A percentile compares a stretch with the other conserved stretches of the same genome.
Conservation (phyloP, 73 alveolate species). For the Symbiodinium natans region DNA sequence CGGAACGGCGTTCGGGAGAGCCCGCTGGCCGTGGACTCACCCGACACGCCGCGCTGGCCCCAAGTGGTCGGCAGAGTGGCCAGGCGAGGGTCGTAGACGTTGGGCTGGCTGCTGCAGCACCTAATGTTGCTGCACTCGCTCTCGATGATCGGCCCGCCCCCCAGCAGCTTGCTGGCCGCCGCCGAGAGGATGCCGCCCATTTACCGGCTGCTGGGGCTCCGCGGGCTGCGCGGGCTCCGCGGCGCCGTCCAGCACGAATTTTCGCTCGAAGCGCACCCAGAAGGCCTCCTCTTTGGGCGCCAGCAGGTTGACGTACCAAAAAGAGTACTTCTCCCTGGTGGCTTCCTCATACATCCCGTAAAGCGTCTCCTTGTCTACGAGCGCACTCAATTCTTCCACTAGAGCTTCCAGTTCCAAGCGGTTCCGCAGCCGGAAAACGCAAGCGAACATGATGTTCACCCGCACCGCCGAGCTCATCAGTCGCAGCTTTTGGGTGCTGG, state of each 20-base stretch:
- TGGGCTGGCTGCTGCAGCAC: not conserved
- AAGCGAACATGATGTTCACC: not conserved
- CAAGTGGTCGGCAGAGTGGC: not conserved
- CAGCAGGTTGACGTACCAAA: not conserved
- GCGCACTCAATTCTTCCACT: not conserved
- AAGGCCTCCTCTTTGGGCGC: not conserved
- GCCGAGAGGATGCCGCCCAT: not conserved
- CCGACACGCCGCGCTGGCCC: no score
- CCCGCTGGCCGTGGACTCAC: not conserved
- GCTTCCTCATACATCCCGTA: not conserved
- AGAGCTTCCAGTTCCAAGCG: not conserved
- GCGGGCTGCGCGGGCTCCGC: not conserved
- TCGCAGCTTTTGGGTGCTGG: not conserved
- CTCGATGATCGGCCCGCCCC: constrained; percentile 4
- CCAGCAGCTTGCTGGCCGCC: not conserved
- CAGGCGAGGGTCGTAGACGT: not conserved
- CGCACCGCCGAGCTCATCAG: not conserved
- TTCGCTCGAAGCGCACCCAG: not conserved
- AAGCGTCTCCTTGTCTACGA: not conserved
- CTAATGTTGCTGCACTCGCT: not conserved
- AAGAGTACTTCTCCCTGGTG: not conserved
- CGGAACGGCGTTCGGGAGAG: not conserved
- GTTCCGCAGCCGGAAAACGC: not conserved
- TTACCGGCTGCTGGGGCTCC: not conserved
- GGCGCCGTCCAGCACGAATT: not conserved